Evolutionary conservation across 2,329 filamentous ascomycete genomes (phyloP), one percentile per base, ranked within the genome.

Genomic region (Ceratocystis huliohia): DNA sequence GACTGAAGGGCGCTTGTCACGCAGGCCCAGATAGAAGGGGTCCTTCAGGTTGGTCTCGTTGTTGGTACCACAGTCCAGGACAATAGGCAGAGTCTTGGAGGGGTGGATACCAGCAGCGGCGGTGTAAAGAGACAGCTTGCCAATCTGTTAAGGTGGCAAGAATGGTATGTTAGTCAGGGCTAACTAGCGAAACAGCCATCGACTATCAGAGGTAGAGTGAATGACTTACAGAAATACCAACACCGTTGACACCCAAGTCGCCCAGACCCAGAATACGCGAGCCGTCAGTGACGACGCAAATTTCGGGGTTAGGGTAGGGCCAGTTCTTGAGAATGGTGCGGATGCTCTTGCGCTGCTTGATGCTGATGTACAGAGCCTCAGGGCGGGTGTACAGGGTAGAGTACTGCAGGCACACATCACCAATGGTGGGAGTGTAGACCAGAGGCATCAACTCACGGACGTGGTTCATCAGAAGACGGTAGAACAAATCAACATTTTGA

Each of bases 391-490:
- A 97, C 72, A 97, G 85, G 72, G 93, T 91, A 48, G 92, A 96
- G 84, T 96, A 99, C 78, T 93, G 88, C 74, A 96, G 81, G 79
- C 94, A 99, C 71, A 96, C 94, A 75, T 97, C 93, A 73, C 94
- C 94, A 72, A 99, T 91, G 73, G 89, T 92, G 59, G 89, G 89
- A 20, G 89, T 94, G 79, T 94, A 94, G 72, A 94, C 89, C 70
- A 93, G 79, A 62, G 89, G 89, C 78, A 91, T 92, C 71, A 93
- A 79, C 72, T 91, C 88, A 78, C 87, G 81, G 68, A 87, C 78
- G 77, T 93, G 86, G 76, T 90, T 84, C 70, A 91, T 88, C 69
- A 93, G 80, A 69, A 93, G 81, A 70, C 89, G 84, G 80, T 91
- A 93, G 80, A 93, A 94, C 67, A 94, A 83, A 75, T 93, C 87